These are phyloP conservation scores for Colletotrichum acutatum DNA, from an alignment of 2,329 filamentous ascomycete genomes.

Conservation along the genomic window DNA sequence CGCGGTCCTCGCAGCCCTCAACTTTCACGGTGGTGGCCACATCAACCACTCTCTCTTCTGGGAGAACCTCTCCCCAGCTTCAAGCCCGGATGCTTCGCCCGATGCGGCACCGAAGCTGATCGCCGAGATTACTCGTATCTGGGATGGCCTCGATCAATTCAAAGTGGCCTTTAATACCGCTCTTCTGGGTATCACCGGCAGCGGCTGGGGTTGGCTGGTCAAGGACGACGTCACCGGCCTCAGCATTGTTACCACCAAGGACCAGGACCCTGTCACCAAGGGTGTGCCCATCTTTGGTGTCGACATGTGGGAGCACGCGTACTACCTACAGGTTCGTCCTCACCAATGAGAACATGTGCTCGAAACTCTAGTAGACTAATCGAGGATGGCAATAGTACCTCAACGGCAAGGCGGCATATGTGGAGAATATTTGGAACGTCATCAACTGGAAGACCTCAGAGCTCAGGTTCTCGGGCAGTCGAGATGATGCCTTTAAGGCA, in stretches of 20 bases:
- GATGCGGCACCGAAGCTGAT: slow-evolving; percentile 67
- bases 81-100: slow-evolving; percentile 66
- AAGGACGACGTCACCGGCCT: slow-evolving; percentile 69
- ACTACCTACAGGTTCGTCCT: slow-evolving; percentile 77
- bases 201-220: slow-evolving; percentile 90
- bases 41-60: slow-evolving; percentile 95
- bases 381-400: slow-evolving; percentile 68
- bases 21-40: slow-evolving; percentile 92
- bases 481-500: slow-evolving; percentile 58
- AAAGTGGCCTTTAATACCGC: slow-evolving; percentile 72
- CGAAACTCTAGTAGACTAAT: slow-evolving; percentile 7
- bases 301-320: slow-evolving; percentile 96
- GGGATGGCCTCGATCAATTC: slow-evolving; percentile 76
- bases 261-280: slow-evolving; percentile 80
- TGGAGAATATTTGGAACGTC: slow-evolving; percentile 81
- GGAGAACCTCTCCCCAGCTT: slow-evolving; percentile 78
- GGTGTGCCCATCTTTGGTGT: slow-evolving; percentile 79
- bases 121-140: slow-evolving; percentile 71
- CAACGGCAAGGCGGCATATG: slow-evolving; percentile 80
- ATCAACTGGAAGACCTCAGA: slow-evolving; percentile 82
- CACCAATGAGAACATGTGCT: not conserved
- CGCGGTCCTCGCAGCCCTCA: slow-evolving; percentile 75
- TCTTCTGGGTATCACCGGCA: slow-evolving; percentile 80
- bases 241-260: slow-evolving; percentile 83
- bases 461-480: slow-evolving; percentile 64